These are phyloP conservation scores for Arthrocladium fulminans DNA, from an alignment of 2,329 filamentous ascomycete species.

Conservation along the genomic window DNA sequence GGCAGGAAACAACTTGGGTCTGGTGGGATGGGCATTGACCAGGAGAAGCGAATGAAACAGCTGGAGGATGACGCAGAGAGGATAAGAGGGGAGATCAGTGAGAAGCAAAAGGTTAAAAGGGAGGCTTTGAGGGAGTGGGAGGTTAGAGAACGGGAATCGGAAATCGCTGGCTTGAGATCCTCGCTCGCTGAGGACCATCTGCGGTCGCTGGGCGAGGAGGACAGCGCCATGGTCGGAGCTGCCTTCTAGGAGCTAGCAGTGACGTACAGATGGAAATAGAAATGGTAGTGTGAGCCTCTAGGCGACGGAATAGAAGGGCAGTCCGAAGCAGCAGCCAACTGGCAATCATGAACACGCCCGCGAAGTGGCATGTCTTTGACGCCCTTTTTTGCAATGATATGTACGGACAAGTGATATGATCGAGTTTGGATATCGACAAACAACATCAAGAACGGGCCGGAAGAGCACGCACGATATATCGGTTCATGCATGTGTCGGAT, in stretches of 20 bases:
- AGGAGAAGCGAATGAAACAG: slow-evolving; percentile 37
- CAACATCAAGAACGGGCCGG: no score
- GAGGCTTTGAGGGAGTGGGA: slow-evolving; percentile 40
- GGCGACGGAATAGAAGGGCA: no score
- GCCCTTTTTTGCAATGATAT: no score
- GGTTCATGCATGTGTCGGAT: no score
- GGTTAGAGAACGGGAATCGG: slow-evolving; percentile 38
- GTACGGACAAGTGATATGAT: no score
- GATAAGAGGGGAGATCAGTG: slow-evolving; percentile 35
- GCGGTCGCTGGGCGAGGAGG: slow-evolving; percentile 37
- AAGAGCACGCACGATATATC: no score
- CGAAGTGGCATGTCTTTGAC: no score
- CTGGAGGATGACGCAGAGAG: slow-evolving; percentile 39
- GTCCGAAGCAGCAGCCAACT: no score
- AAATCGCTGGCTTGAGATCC: slow-evolving; percentile 38
- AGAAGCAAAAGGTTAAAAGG: slow-evolving; percentile 37
- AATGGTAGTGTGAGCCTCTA: not conserved
- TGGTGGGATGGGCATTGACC: slow-evolving; percentile 29
- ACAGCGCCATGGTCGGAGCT: slow-evolving; percentile 31
- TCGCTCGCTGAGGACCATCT: slow-evolving; percentile 41
- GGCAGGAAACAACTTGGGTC: slow-evolving; percentile 31
- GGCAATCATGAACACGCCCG: no score
- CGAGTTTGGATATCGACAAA: no score
- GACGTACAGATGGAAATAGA: not conserved
- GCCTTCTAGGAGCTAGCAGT: slow-evolving; percentile 28